phyloP scores from a whole-genome alignment of 345 rosid species.

The Euclidium syriacum region DNA sequence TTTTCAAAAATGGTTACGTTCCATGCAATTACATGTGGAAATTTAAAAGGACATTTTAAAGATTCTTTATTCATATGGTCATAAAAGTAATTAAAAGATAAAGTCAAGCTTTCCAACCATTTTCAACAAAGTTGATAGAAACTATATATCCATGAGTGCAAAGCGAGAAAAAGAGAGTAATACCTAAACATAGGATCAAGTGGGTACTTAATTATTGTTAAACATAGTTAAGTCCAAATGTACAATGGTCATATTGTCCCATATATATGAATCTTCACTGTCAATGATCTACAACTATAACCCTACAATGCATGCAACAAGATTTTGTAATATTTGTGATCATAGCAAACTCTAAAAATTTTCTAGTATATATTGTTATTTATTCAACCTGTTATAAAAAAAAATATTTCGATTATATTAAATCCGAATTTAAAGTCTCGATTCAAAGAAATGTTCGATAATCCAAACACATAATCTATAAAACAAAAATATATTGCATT shows the following conservation, averaged over 20 bases:
- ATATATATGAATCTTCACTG: conserved; percentile 1
- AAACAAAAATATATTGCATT: no score
- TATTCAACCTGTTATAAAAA: background rate
- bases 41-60: background rate
- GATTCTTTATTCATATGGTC: conserved; percentile 17
- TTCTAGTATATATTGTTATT: background rate
- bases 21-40: conserved; percentile 11
- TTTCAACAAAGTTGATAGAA: conserved; percentile 32
- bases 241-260: background rate
- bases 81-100: conserved; percentile 28
- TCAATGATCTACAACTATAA: background rate
- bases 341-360: background rate
- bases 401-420: no score
- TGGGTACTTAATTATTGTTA: conserved; percentile 11
- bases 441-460: no score
- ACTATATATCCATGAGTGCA: conserved; percentile 18
- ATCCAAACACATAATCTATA: no score
- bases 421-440: no score
- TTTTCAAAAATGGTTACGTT: background rate
- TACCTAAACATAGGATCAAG: conserved; percentile 30
- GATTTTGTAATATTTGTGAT: background rate
- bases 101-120: conserved; percentile 28
- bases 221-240: background rate
- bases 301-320: background rate
- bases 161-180: conserved; percentile 20